Percentiles rank a stretch among this genome's conserved stretches.
phyloP scores from a whole-genome alignment of 2,329 filamentous ascomycete species.

The Macrophomina tecta region DNA sequence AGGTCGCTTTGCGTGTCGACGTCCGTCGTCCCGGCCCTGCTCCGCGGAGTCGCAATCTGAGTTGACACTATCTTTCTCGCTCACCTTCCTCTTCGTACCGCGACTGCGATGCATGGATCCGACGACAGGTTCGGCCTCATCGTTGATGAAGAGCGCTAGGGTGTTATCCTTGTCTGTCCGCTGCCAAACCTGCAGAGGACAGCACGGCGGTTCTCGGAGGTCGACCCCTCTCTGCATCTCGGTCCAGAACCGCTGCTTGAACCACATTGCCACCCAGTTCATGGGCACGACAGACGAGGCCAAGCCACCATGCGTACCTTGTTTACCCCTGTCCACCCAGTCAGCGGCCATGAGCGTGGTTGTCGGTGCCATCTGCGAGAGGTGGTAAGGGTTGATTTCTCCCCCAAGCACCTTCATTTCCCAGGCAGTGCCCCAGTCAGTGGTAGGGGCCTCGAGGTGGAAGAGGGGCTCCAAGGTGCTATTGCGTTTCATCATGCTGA shows the following conservation, averaged over 20 bases:
- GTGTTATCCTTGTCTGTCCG: neutral
- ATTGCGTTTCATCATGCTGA: constrained; percentile 42
- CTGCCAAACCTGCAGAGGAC: constrained; percentile 11
- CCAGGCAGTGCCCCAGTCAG: constrained; percentile 45
- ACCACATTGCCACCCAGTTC: constrained; percentile 45
- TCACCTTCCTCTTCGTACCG: constrained; percentile 6
- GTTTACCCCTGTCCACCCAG: constrained; percentile 35
- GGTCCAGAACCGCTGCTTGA: constrained; percentile 42
- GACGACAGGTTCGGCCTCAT: neutral
- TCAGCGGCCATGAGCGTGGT: constrained; percentile 38
- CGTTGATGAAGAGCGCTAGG: neutral
- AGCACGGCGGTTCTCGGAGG: constrained; percentile 32
- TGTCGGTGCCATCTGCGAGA: constrained; percentile 30
- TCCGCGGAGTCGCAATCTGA: neutral
- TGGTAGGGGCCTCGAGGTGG: constrained; percentile 34
- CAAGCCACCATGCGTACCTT: constrained; percentile 35
- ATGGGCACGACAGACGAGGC: constrained; percentile 41
- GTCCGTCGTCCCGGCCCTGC: neutral
- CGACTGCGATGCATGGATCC: neutral
- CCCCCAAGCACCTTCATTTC: constrained; percentile 45
- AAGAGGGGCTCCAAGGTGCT: constrained; percentile 38
- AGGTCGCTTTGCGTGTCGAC: neutral
- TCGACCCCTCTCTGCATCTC: constrained; percentile 33
- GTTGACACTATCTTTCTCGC: neutral
- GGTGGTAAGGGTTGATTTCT: constrained; percentile 41